Conservation (phyloP, 495 filamentous ascomycete species). For the Hyaloscypha hepaticicola region DNA sequence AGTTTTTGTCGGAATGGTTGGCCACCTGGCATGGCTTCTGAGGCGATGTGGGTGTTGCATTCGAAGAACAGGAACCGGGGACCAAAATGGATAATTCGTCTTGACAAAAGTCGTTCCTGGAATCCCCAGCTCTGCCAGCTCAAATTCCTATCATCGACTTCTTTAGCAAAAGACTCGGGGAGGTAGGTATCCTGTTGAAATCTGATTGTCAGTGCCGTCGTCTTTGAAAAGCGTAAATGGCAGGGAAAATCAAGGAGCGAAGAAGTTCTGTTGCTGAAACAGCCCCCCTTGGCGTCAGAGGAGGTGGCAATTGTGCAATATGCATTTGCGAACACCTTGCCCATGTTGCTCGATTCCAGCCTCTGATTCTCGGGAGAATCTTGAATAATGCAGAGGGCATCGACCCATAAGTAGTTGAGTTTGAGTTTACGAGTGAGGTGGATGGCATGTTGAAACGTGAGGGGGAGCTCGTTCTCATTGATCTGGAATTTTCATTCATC, state of each 20-base stretch:
- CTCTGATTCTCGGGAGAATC: neutral
- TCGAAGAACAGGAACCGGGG: too few relatives aligned
- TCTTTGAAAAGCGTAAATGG: neutral
- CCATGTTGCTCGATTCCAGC: slow-evolving; percentile 3
- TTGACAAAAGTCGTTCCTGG: too few relatives aligned
- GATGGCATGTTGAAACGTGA: neutral
- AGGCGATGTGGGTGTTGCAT: too few relatives aligned
- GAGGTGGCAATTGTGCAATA: neutral
- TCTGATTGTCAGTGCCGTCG: too few relatives aligned
- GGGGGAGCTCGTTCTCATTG: neutral
- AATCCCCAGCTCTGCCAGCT: too few relatives aligned
- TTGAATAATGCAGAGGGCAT: neutral
- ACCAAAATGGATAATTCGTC: too few relatives aligned
- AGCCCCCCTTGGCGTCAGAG: neutral
- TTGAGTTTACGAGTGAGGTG: neutral
- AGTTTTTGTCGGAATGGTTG: too few relatives aligned
- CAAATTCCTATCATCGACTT: slow-evolving; percentile 7
- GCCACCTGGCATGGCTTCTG: too few relatives aligned
- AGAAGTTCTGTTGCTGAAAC: neutral
- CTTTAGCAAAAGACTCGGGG: neutral
- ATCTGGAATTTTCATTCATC: neutral
- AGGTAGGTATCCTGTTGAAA: neutral
- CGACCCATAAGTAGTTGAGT: neutral
- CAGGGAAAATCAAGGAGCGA: neutral
- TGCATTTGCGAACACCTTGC: neutral